phyloP scores from a whole-genome alignment of 352 stramenopile species.

The Pythium dissimile region DNA sequence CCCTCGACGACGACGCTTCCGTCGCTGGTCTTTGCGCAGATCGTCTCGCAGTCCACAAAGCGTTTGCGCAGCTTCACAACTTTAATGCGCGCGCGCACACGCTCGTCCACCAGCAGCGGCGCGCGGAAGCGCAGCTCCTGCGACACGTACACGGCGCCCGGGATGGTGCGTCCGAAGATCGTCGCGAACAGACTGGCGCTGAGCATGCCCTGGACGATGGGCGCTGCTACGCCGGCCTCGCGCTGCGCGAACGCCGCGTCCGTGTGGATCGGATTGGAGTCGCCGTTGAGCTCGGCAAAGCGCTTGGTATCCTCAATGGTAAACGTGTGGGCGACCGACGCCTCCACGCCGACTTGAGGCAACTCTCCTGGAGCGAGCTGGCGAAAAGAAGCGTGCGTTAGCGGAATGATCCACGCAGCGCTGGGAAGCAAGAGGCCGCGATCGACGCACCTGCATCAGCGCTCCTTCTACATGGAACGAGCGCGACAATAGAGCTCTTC shows the following conservation, averaged over 20 bases:
- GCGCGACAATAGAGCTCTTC: conserved; percentile 2
- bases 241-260: conserved; percentile 37
- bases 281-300: conserved; percentile 65
- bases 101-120: conserved; percentile 62
- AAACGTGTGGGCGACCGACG: conserved; percentile 57
- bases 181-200: conserved; percentile 78
- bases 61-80: conserved; percentile 58
- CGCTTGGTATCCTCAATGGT: conserved; percentile 46
- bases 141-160: conserved; percentile 69
- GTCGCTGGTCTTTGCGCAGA: conserved; percentile 44
- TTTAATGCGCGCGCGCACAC: conserved; percentile 51
- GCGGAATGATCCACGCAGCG: neutral
- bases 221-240: conserved; percentile 25
- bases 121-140: conserved; percentile 65
- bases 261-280: conserved; percentile 78
- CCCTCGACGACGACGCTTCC: conserved; percentile 63
- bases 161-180: conserved; percentile 72
- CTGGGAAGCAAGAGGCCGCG: neutral
- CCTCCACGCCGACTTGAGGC: conserved; percentile 52
- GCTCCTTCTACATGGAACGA: conserved; percentile 26
- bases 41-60: conserved; percentile 73
- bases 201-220: conserved; percentile 80
- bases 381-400: neutral
- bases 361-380: conserved; percentile 49
- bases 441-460: conserved; percentile 15